Evolutionary conservation across 371 early-diverging fungal genomes (phyloP), one percentile per base, ranked within the genome.

Genomic region (Smittium mucronatum): DNA sequence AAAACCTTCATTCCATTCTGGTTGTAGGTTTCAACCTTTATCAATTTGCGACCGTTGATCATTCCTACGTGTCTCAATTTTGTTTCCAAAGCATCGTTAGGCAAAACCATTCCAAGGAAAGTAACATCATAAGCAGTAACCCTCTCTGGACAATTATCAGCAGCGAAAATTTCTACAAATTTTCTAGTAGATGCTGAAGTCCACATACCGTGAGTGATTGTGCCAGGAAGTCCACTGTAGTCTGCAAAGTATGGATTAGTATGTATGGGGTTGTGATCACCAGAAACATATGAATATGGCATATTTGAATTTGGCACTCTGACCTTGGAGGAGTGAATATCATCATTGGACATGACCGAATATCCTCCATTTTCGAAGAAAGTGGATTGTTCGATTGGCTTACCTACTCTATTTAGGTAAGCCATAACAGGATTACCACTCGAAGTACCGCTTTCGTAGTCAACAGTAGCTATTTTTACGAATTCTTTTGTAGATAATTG

Each of bases 181-280:
- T 92, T 92, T 80, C 95, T 89, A 64, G 94, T 90, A 25, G 94
- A 88, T 25, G 97, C 97, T 69, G 87, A 86, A 69, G 95, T 95
- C 95, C 95, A 96, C 95, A 96, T 94, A 70, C 97, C 97, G 78
- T 96, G 97, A 31, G 97, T 96, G 74, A 96, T 95, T 36, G 95
- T 94, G 71, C 91, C 94, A 64, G 97, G 95, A 69, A 96, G 86
- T 64, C 85, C 84, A 68, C 94, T 94, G 35, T 93, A 80, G 70
- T 93, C 93, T 70, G 95, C 92, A 85, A 96, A 91, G 88, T 93
- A 94, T 66, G 92, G 89, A 86, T 93, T 94, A 78, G 91, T 92
- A 84, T 96, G 97, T 73, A 96, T 96, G 33, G 97, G 97, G 81
- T 96, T 96, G 82, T 85, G 87, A 77, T 96, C 97, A 69, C 89